Percentiles rank a stretch among this genome's conserved stretches.
These are phyloP conservation scores for Pythium apleroticum DNA, from an alignment of 352 stramenopile genomes.

Conservation along the genomic window DNA sequence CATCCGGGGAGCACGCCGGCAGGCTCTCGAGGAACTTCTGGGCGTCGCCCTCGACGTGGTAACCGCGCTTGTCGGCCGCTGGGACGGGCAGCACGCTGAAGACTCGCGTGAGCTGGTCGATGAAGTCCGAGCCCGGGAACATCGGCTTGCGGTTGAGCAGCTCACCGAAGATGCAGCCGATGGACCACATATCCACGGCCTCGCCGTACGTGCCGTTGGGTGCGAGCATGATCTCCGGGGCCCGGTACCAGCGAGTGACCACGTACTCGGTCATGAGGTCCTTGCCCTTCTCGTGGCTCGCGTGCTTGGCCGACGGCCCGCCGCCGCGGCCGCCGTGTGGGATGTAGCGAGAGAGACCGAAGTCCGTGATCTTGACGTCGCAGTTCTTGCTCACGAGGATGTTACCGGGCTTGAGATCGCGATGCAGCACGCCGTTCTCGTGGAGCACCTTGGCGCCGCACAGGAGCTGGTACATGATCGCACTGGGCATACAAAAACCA, in stretches of 20 bases:
- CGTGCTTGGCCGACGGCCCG: constrained; percentile 11
- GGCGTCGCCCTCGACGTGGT: constrained; percentile 71
- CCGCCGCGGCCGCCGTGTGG: constrained; percentile 33
- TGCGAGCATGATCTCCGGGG: constrained; percentile 85
- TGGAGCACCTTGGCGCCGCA: constrained; percentile 90
- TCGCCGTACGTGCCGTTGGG: constrained; percentile 76
- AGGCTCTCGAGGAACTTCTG: constrained; percentile 77
- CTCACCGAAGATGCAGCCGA: constrained; percentile 94
- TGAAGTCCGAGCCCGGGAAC: constrained; percentile 76
- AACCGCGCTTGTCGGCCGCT: constrained; percentile 69
- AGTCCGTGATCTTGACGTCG: constrained; percentile 86
- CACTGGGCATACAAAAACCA: constrained; percentile 39
- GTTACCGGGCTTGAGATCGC: constrained; percentile 83
- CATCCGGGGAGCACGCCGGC: constrained; percentile 65
- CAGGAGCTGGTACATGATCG: constrained; percentile 94
- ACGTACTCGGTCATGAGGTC: constrained; percentile 87
- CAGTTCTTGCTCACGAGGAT: constrained; percentile 87
- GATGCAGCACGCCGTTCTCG: constrained; percentile 87
- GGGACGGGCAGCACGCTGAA: constrained; percentile 75
- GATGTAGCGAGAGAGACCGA: constrained; percentile 75
- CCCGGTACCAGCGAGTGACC: constrained; percentile 82
- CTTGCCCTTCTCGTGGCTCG: constrained; percentile 49
- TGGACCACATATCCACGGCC: constrained; percentile 86
- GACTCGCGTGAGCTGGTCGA: constrained; percentile 77
- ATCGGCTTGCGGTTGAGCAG: constrained; percentile 77